Conservation (phyloP, 306 rosid genomes). For the Senna tora region DNA sequence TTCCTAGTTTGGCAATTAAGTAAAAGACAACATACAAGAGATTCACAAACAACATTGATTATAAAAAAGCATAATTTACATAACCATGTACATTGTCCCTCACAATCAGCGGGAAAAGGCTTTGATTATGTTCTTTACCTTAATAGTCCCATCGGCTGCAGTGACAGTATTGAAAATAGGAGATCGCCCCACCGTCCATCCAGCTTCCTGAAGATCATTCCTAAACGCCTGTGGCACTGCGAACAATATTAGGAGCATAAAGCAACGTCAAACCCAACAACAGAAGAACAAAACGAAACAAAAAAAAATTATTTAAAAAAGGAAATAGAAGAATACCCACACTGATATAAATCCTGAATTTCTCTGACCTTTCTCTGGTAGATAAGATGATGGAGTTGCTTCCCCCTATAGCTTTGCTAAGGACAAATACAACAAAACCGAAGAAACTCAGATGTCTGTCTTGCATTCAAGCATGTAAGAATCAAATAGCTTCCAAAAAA, state of each 20-base stretch:
- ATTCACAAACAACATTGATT: background rate
- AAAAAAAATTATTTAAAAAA: background rate
- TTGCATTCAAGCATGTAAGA: background rate
- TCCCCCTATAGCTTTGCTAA: slow-evolving; percentile 85
- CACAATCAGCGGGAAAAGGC: background rate
- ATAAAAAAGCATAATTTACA: background rate
- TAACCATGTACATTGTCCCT: background rate
- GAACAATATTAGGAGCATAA: slow-evolving; percentile 5
- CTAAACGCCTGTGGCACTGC: slow-evolving; percentile 91
- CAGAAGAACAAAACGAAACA: slow-evolving; percentile 12
- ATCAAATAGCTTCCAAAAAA: background rate
- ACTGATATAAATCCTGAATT: slow-evolving; percentile 67
- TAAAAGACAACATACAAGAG: background rate
- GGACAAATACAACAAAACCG: slow-evolving; percentile 29
- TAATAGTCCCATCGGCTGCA: slow-evolving; percentile 89
- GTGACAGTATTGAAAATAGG: slow-evolving; percentile 68
- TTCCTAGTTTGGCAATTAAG: slow-evolving; percentile 12
- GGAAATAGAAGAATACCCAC: slow-evolving; percentile 45
- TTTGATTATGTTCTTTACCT: slow-evolving; percentile 49
- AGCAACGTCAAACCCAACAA: slow-evolving; percentile 6
- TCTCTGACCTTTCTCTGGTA: slow-evolving; percentile 86
- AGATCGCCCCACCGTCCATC: slow-evolving; percentile 94
- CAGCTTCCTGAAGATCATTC: slow-evolving; percentile 83
- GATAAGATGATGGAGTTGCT: slow-evolving; percentile 85
- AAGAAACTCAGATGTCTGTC: background rate